phyloP scores from a whole-genome alignment of 495 filamentous ascomycete species.

The Clavariopsis aquatica region DNA sequence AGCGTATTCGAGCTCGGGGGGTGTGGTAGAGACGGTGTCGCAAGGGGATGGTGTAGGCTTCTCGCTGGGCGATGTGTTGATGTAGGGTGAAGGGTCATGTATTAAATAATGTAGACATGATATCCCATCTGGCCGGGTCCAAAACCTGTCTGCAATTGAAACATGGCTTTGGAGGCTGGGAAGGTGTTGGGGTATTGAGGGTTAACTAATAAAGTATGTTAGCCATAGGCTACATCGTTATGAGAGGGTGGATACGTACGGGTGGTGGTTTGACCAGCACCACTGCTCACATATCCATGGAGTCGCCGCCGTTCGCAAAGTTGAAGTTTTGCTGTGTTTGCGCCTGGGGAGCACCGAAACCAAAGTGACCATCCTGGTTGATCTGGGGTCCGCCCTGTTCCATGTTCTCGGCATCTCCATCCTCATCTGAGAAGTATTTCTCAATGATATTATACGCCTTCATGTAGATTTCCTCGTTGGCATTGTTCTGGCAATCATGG shows the following conservation, averaged over 20 bases:
- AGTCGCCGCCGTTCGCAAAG: constrained; percentile 87
- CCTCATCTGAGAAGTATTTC: constrained; percentile 99
- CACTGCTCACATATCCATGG: constrained; percentile 95
- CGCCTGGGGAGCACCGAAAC: constrained; percentile 69
- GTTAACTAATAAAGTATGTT: neutral
- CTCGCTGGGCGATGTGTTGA: neutral
- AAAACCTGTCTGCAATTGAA: constrained; percentile 1
- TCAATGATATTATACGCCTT: constrained; percentile 99
- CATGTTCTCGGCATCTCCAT: constrained; percentile 77
- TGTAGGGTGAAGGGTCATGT: constrained; percentile 11
- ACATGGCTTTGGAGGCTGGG: neutral
- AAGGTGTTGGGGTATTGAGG: neutral
- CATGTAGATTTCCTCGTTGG: constrained; percentile 99
- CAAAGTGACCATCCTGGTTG: constrained; percentile 70
- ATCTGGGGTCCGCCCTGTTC: constrained; percentile 64
- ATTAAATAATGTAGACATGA: constrained; percentile 21
- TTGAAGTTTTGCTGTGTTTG: constrained; percentile 81
- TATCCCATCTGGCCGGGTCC: constrained; percentile 2
- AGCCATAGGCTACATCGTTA: too few relatives aligned
- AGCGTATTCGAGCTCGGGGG: constrained; percentile 23
- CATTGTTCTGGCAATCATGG: constrained; percentile 99
- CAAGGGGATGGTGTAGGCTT: constrained; percentile 3
- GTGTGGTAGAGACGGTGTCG: constrained; percentile 19
- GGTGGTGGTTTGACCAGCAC: neutral
- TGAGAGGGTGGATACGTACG: neutral